Evolutionary conservation across 1,139 yeast species (phyloP), one percentile per base, ranked within the genome.

Genomic region (Suhomyces ambrosiae): DNA sequence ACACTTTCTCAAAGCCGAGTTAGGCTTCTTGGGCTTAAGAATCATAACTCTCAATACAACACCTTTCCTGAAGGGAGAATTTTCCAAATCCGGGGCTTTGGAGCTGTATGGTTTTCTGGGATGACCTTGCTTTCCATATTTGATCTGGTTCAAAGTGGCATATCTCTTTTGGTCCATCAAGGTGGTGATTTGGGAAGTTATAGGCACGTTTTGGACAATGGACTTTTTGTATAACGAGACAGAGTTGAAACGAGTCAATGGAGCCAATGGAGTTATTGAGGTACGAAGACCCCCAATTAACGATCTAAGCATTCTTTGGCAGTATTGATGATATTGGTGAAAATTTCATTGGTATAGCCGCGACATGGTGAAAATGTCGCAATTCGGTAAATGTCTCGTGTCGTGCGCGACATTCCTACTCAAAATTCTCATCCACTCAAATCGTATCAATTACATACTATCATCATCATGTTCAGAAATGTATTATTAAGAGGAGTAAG

Each of bases 1-100:
- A 38, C 95, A 96, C 63, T 94, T 94, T 67, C 99, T 79, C 65
- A 89, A 92, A 12, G 99, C 97, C 32, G 97, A 92, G 68, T 94
- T 94, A 32, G 99, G 99, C 61, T 94, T 94, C 72, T 92, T 92
- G 32, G 98, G 98, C 63, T 92, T 92, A 50, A 90, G 74, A 45
- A 89, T 86, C 92, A 90, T 86, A 18, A 90, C 96, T 60, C 96
- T 78, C 41, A 90, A 71, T n/a, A 92, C 95, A 4, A 92, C 97
- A 22, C 97, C 98, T 53, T 89, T 88, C 52, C 82, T 80, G 56
- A 88, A 86, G 1, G 97, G 97, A 49, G 83, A 78, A 11, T 63
- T 63, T n/a, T 82, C 82, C 46, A 92, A 75, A 65, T 87, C 94
- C 7, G 97, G 97, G 1, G 97, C 76, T 50, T 77, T 79, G 2